Evolutionary conservation across 352 stramenopile species (phyloP).

Genomic region (Phytophthora foliorum): DNA sequence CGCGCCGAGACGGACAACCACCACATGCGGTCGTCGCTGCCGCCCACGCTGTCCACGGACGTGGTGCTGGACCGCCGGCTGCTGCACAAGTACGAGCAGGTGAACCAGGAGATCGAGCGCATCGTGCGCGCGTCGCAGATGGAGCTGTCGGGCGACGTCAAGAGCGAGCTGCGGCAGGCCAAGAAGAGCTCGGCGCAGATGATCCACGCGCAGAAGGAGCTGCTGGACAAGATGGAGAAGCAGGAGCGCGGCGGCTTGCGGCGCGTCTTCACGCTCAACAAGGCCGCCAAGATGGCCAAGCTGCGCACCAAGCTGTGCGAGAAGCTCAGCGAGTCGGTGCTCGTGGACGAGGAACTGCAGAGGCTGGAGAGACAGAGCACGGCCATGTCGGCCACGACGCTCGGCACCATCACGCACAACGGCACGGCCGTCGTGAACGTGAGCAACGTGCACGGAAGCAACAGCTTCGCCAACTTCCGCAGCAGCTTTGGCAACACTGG

Average conservation of each 20-base stretch:
- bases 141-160: constrained; percentile 49
- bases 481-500: constrained; percentile 32
- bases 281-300: constrained; percentile 76
- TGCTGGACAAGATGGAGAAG: constrained; percentile 85
- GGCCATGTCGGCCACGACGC: constrained; percentile 66
- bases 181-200: constrained; percentile 75
- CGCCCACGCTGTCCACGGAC: constrained; percentile 37
- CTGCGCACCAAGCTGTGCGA: constrained; percentile 74
- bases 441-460: constrained; percentile 41
- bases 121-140: constrained; percentile 71
- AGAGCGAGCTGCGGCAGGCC: constrained; percentile 64
- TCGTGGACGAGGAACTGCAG: constrained; percentile 72
- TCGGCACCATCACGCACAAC: constrained; percentile 50
- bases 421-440: constrained; percentile 46
- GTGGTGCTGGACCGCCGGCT: constrained; percentile 72
- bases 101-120: constrained; percentile 82
- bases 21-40: constrained; percentile 47
- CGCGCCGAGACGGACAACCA: constrained; percentile 47
- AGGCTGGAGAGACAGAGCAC: constrained; percentile 75
- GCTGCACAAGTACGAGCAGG: constrained; percentile 78
- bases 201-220: constrained; percentile 84
- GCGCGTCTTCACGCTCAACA: constrained; percentile 78
- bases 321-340: constrained; percentile 77
- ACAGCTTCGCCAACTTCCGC: constrained; percentile 14
- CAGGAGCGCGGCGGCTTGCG: constrained; percentile 73